These are phyloP conservation scores for Amyloporia xantha DNA, from an alignment of 768 basidiomycete genomes.

Conservation along the genomic window DNA sequence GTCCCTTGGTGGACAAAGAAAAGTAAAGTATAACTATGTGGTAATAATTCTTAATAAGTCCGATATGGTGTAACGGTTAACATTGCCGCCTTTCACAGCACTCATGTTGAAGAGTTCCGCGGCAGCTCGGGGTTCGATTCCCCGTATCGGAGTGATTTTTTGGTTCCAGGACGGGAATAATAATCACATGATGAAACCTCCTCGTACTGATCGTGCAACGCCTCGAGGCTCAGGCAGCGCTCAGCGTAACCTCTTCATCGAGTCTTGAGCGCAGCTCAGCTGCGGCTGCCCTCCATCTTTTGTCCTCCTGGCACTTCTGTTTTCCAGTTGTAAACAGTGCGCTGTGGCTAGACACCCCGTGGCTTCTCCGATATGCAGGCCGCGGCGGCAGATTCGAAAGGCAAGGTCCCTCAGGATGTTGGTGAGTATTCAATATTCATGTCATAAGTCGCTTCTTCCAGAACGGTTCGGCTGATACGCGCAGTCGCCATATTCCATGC, in stretches of 20 bases:
- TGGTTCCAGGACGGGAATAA: neutral
- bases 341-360: too few relatives aligned
- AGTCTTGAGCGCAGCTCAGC: too few relatives aligned
- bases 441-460: neutral
- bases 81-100: slow-evolving; percentile 32
- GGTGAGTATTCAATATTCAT: slow-evolving; percentile 27
- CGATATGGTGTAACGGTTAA: slow-evolving; percentile 34
- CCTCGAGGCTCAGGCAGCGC: too few relatives aligned
- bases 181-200: neutral
- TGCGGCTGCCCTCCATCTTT: too few relatives aligned
- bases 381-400: slow-evolving; percentile 3
- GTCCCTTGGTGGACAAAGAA: too few relatives aligned
- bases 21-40: neutral
- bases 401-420: slow-evolving; percentile 42
- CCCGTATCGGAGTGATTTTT: slow-evolving; percentile 28
- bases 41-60: slow-evolving; percentile 6
- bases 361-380: too few relatives aligned
- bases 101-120: too few relatives aligned
- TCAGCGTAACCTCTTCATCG: too few relatives aligned
- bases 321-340: too few relatives aligned
- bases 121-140: slow-evolving; percentile 38
- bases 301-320: too few relatives aligned
- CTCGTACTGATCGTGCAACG: too few relatives aligned
- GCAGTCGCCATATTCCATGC: slow-evolving; percentile 79
- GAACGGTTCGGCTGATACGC: neutral